Evolutionary conservation across 768 basidiomycete species (phyloP), one percentile per base, ranked within the genome.

Genomic region (Tricholoma furcatifolium): DNA sequence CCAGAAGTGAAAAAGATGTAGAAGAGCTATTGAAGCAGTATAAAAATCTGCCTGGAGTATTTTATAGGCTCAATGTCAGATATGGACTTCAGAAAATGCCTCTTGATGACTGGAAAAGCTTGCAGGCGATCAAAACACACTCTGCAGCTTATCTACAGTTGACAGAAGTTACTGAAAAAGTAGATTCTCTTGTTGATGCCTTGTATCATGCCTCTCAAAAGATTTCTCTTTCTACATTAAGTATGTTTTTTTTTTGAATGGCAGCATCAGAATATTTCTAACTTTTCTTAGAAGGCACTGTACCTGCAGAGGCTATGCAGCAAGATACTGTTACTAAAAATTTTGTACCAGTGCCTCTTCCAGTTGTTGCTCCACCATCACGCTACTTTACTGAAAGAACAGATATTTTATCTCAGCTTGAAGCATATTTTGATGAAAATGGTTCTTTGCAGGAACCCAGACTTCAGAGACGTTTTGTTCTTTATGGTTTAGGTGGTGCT

Each of bases 31-130:
- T 2, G 12, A 45, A 7, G 10, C 43, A 18, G 7, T 32, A 32
- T 20, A 45, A 6, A 12, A 6, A 45, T 32, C 4, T 45, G 43
- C 43, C 43, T 32, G 43, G 38, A n/a, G 14, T 30, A 10, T 49
- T 41, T 8, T 45, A 45, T 14, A 31, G 49, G 49, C 23, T 50
- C 2, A 50, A 24, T 42, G 40, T 50, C 12, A 40, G 42, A n/a
- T 27, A 50, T 10, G 49, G 49, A 2, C 18, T 50, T 14, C 40
- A 50, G 4, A 21, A n/a, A 4, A 11, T 43, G 32, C 17, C 17
- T 31, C 41, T 42, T 20, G 49, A 39, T 20, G 49, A 50, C n/a
- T 50, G 39, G 49, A 35, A 35, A 1, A n/a, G 24, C 15, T 4
- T 27, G 42, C 23, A 9, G 4, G 21, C 23, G 2, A 27, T 43